Percentiles rank a stretch among this genome's conserved stretches.
Evolutionary conservation across 83 land plant genomes (phyloP).

Genomic region (Picea mariana): DNA sequence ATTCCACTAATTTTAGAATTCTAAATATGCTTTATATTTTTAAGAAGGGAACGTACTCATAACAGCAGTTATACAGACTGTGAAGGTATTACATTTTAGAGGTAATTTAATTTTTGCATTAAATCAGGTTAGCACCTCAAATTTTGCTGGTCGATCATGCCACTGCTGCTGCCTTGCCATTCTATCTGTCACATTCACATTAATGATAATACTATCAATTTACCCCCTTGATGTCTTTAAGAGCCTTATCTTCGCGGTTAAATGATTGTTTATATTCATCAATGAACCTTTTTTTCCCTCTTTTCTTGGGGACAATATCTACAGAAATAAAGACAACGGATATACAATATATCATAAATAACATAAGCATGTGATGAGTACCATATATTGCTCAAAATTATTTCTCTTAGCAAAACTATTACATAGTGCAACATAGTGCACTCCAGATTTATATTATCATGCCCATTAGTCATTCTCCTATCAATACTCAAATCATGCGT

Average conservation of each 20-base stretch:
- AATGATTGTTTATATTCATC: neutral
- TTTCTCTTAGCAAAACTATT: neutral
- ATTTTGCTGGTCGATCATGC: neutral
- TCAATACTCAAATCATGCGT: neutral
- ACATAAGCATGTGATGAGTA: neutral
- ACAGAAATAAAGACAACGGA: neutral
- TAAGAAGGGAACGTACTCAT: neutral
- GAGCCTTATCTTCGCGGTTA: neutral
- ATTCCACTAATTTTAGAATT: neutral
- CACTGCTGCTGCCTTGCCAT: neutral
- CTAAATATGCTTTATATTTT: neutral
- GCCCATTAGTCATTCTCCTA: neutral
- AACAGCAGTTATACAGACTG: neutral
- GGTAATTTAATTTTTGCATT: neutral
- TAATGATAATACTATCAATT: neutral
- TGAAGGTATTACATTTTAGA: neutral
- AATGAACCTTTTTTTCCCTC: neutral
- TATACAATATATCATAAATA: neutral
- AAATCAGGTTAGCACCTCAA: neutral
- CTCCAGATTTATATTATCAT: too few species aligned
- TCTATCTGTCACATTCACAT: neutral
- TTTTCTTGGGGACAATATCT: neutral
- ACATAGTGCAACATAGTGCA: too few species aligned
- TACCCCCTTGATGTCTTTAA: neutral
- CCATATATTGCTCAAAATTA: neutral